These are phyloP conservation scores for Trypanosoma theileri DNA, from an alignment of 208 protist species.

Conservation along the genomic window DNA sequence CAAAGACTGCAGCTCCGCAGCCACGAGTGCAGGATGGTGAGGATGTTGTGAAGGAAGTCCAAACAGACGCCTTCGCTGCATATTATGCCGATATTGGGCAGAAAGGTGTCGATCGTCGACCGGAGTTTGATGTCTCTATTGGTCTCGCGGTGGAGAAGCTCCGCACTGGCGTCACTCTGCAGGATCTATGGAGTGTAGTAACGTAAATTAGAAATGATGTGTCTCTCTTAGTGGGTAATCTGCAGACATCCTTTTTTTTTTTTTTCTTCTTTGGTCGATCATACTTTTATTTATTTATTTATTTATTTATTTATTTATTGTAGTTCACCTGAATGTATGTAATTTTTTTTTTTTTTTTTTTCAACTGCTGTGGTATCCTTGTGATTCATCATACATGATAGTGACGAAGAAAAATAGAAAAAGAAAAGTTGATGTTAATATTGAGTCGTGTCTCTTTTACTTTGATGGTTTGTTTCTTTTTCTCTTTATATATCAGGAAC, in stretches of 20 bases:
- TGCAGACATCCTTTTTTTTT: background rate
- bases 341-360: background rate
- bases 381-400: no score
- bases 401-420: no score
- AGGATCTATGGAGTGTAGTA: conserved; percentile 77
- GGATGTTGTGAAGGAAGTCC: conserved; percentile 76
- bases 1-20: background rate
- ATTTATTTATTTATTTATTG: conserved; percentile 34
- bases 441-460: no score
- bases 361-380: background rate
- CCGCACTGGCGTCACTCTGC: conserved; percentile 68
- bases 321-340: conserved; percentile 10
- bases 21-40: conserved; percentile 51
- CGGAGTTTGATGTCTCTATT: conserved; percentile 76
- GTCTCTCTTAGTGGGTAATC: background rate
- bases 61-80: conserved; percentile 83
- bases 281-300: conserved; percentile 23
- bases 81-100: conserved; percentile 92
- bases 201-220: conserved; percentile 2
- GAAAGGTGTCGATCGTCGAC: conserved; percentile 68
- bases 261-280: conserved; percentile 8
- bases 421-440: no score
- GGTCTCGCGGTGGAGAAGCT: conserved; percentile 93
- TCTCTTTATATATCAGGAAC: no score
- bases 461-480: no score